Evolutionary conservation across 2,329 filamentous ascomycete species (phyloP), one percentile per base, ranked within the genome.

Genomic region (Stemphylium beticola): DNA sequence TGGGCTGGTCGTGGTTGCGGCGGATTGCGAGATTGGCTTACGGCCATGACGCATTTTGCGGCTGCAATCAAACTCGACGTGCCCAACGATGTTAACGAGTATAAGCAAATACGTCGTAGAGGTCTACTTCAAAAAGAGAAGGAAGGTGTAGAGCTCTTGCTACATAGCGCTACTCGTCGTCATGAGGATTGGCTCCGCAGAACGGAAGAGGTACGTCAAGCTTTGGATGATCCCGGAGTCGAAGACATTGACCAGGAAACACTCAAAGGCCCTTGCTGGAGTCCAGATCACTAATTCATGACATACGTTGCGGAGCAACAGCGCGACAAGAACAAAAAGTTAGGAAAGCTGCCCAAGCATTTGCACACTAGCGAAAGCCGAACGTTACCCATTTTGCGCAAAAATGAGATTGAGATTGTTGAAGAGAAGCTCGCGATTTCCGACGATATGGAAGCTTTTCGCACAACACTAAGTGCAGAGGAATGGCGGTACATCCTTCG

Each of bases 1-100:
- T 69, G 66, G 66, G 37, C 49, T 29, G 65, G 62, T 18, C 22
- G 55, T 15, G 65, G 52, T 1, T 57, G 51, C 17, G 61, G 44
- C 6, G 60, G 57, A 8, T 47, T 43, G 2, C 15, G 45, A 15
- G 53, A 62, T 10, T 60, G 50, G 44, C 14, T 34, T 6, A 42
- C 48, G 11, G 61, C 61, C 11, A 26, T n/a, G 3, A 22, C 45
- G 2, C 55, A 62, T 24, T 62, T 64, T 10, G 26, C 24, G 5
- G 38, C 44, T 32, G 61, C 61, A 5, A 38, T 58, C 6, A 52
- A 49, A 7, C 44, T 56, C 12, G 55, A 60, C 18, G 20, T 55
- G 12, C 32, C 52, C 2, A 42, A 55, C 26, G 32, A 15, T 11
- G 22, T 4, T 1, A 14, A 26, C n/a, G 20, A 38, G 0, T 29